Base-by-base conservation (phyloP, 1,284 basidiomycete genomes). In the Malassezia sp. region DNA sequence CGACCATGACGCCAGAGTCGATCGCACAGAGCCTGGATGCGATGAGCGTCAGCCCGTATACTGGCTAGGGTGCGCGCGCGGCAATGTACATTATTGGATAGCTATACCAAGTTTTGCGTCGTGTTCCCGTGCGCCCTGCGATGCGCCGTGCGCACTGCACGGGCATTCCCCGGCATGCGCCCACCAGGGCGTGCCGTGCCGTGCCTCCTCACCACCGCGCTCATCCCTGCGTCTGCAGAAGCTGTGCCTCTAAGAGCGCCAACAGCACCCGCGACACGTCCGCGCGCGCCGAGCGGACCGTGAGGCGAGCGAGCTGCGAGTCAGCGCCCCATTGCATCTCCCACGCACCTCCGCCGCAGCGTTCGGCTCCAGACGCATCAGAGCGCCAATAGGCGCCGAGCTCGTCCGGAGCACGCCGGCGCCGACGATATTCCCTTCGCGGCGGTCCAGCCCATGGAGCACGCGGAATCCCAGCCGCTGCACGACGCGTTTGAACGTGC, bases 221-320 rank as follows among this genome's bases (percentile, higher is more conserved):
- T n/a, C 15, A 17, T 38, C 12, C 8, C 14, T 28, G 14, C 14
- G 30, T 7, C 15, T 15, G 8, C 5, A n/a, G 51, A 21, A 63
- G 36, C 14, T 50, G 59, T 5, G 54, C 38, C 38, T 48, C 29
- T 37, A 66, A 20, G 7, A 60, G 36, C 38, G 56, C 36, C 23
- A 87, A 77, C 36, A 90, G 77, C 72, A 89, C 85, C 2, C 75
- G 71, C 29, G 89, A 88, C 8, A 93, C 88, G 27, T 82, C 77
- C 70, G 91, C 90, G 46, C 91, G 95, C 2, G 93, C 96, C 63
- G 89, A 91, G 61, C 93, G 79, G 34, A 96, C 78, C 7, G 93
- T 99, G 51, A 97, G 70, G 42, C 93, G 83, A 71, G 88, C 93
- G 37, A 96, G 75, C 78, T 91, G 91, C 14, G 89, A 90, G 52